Base-by-base conservation (phyloP, 495 filamentous ascomycete species). In the Chaetomidium leptoderma region DNA sequence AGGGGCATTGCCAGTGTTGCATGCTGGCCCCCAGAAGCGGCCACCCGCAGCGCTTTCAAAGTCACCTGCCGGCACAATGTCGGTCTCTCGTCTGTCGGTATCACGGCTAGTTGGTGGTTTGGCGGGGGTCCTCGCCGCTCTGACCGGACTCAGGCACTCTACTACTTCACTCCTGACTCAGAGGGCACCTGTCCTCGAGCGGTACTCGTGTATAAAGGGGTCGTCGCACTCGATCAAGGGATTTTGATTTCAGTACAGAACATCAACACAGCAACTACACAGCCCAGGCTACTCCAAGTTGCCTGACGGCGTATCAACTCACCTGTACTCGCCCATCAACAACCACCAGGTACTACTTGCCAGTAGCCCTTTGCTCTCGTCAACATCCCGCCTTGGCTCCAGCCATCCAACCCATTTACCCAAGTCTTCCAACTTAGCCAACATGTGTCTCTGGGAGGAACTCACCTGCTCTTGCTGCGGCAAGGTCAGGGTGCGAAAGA, bases 391-490 rank as follows among this genome's bases (percentile, higher is more conserved):
- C n/a, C n/a, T n/a, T n/a, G n/a, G n/a, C n/a, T n/a, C n/a, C n/a
- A n/a, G n/a, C n/a, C n/a, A n/a, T n/a, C n/a, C n/a, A n/a, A n/a
- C n/a, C n/a, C n/a, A n/a, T n/a, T n/a, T n/a, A n/a, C n/a, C n/a
- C 40, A 44, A 46, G 9, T 9, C 24, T 16, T 9, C 4, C 21
- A 13, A 11, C 3, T 26, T 19, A 17, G 8, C 39, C 51, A 43
- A 14, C 8, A 59, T 59, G 57, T 59, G 57, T 33, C 19, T 14
- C 13, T 59, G 57, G 57, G 43, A 59, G 19, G 42, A 47, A 2
- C 23, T 47, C 51, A 30, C 17, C n/a, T 59, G 40, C 29, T 17
- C 27, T 8, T 29, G 10, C 8, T 55, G 52, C 57, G 24, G 26
- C 3, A 13, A 51, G 33, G 7, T 6, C 24, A 49, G 27, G n/a